phyloP scores from a whole-genome alignment of 768 basidiomycete genomes.

The Xerocomus potaroensis region DNA sequence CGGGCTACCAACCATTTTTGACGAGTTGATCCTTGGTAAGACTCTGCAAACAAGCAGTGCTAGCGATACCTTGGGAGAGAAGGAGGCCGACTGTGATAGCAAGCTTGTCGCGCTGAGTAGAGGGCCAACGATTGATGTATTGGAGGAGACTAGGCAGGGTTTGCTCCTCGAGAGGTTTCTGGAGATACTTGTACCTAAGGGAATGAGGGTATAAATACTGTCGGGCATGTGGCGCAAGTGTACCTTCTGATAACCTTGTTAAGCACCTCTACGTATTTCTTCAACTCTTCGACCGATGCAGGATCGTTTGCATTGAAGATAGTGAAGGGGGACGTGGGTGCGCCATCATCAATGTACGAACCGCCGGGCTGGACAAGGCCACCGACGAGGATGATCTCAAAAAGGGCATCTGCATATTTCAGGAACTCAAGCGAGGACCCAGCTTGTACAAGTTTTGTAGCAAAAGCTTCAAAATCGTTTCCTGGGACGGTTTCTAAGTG shows the following conservation, averaged over 20 bases:
- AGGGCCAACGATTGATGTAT: slow-evolving; percentile 82
- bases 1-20: slow-evolving; percentile 69
- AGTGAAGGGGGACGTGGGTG: slow-evolving; percentile 84
- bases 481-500: slow-evolving; percentile 79
- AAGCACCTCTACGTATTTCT: slow-evolving; percentile 90
- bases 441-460: slow-evolving; percentile 84
- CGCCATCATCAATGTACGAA: slow-evolving; percentile 81
- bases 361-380: slow-evolving; percentile 97
- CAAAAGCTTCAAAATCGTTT: slow-evolving; percentile 78
- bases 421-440: slow-evolving; percentile 91
- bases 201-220: not conserved
- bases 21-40: slow-evolving; percentile 92
- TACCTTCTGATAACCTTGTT: slow-evolving; percentile 95
- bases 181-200: slow-evolving; percentile 95
- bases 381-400: slow-evolving; percentile 93
- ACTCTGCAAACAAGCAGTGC: slow-evolving; percentile 71
- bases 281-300: slow-evolving; percentile 78
- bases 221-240: slow-evolving; percentile 11
- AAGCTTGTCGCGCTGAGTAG: slow-evolving; percentile 76
- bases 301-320: slow-evolving; percentile 79
- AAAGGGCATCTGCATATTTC: slow-evolving; percentile 96
- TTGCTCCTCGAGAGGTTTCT: slow-evolving; percentile 88
- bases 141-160: slow-evolving; percentile 83
- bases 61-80: slow-evolving; percentile 78
- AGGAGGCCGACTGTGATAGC: slow-evolving; percentile 77